Evolutionary conservation across 495 filamentous ascomycete genomes (phyloP), one percentile per base, ranked within the genome.

Genomic region (Penicillium antarcticum): DNA sequence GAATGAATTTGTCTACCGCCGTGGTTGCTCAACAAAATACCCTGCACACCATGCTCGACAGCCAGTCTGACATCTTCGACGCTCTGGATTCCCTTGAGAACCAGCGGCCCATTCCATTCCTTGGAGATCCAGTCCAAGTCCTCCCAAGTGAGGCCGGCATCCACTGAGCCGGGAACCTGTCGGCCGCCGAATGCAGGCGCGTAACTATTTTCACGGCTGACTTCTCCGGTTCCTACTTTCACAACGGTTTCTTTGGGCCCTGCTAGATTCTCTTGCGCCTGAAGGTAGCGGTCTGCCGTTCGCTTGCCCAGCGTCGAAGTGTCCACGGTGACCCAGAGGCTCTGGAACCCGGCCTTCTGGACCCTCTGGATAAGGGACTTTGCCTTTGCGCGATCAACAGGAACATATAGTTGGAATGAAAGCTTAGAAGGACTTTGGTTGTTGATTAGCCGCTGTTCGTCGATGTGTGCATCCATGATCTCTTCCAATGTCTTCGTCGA

Each of bases 241-340:
- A 29, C 2, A 9, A 29, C 12, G 6, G 5, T 36, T 8, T 49
- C 50, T 8, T 41, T 8, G 1, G 36, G 37, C 4, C 34, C 46
- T 36, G 51, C 45, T n/a, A 60, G 31, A 10, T 34, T 35, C 18
- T 60, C 57, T 40, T 51, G 53, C 5, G 57, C 57, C 37, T 60
- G 57, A 11, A 60, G 49, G 29, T 60, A 60, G 2, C 57, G 53
- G 42, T 60, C 57, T 8, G 57, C 57, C 1, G 57, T 60, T 5
- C 57, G 53, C 14, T 60, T 57, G 8, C 57, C 57, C 24, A 56
- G 50, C 2, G 51, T 56, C 13, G 57, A 57, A 3, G 57, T 51
- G 34, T 60, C 57, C 24, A 60, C 57, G 1, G 57, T 60, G 21
- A 60, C 45, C 57, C 57, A 60, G 17, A 60, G 21, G 19, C 57